Base-by-base conservation (phyloP, 1,284 basidiomycete species). In the Apiotrichum gracile region DNA sequence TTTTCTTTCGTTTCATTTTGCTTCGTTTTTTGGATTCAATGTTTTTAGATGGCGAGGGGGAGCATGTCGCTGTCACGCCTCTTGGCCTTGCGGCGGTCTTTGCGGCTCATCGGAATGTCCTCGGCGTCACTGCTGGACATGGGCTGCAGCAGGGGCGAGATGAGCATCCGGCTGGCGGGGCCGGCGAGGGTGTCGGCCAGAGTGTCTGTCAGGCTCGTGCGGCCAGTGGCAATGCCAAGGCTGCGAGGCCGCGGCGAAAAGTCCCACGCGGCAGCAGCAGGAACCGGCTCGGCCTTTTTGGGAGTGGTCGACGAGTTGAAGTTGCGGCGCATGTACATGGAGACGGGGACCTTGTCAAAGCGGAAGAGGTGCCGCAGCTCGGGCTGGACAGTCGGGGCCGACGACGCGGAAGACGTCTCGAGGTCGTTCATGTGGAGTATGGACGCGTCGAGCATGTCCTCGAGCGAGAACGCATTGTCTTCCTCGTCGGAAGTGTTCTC, bases 291-390 rank as follows among this genome's bases (percentile, higher is more conserved):
- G 39, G 40, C 26, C n/a, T 37, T 26, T 7, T 21, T 19, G 8
- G 26, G 34, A 40, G 38, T 48, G 21, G 25, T 44, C 8, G 51
- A 54, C 16, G 52, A 52, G 31, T 54, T 55, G 47, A 67, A 64
- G 55, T 70, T 70, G 33, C 68, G 52, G 17, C 62, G 53, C n/a
- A 70, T 60, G 50, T 70, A 72, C 31, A 62, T 65, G 31, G 67
- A 67, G 19, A 72, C 69, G 2, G 65, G 68, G 2, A 72, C 68
- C 41, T 70, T 54, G 54, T 73, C 72, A 51, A 73, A 73, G 21
- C 72, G 53, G 49, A 71, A 65, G 48, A 69, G 55, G 56, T 69
- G 69, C 19, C 62, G 54, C 21, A 64, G 52, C 51, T 59, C 56
- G 25, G 46, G 57, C 46, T 51, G 51, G 40, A 43, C 37, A 38